Base-by-base conservation (phyloP, 2,329 filamentous ascomycete genomes). In the Paracoccidioides lutzii region DNA sequence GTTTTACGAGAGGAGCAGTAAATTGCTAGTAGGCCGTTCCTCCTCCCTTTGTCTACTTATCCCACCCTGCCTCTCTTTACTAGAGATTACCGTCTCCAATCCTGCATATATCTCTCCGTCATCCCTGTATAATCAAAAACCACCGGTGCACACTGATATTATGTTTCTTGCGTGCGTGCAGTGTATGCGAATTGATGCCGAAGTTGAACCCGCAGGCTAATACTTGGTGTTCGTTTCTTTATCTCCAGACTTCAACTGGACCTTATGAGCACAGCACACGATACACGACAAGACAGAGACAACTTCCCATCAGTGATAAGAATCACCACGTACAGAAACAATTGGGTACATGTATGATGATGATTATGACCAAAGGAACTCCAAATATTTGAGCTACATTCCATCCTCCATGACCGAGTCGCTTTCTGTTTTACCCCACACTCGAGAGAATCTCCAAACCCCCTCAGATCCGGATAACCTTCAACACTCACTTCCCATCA, bases 321-420 rank as follows among this genome's bases (percentile, higher is more conserved):
- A 89, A 81, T 73, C 89, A 95, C 73, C 90, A 95, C 80, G 88
- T 95, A 95, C 90, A 56, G 90, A 95, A 71, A 87, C 89, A 58
- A 95, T 95, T 71, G 88, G 88, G 53, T 90, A 90, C 64, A 81
- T 95, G 72, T 95, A 96, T 72, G 88, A 87, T 65, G 85, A 88
- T 66, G 81, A 84, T 62, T 73, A 78, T 63, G 72, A 70, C 64
- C 76, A 72, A 62, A 74, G 76, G 64, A 79, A 81, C 62, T 81
- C 77, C 43, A 82, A 86, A 48, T 87, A 87, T 40, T 72, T 90
- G 64, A 91, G 87, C 73, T 93, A 89, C 72, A 77, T 90, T 62
- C 78, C 73, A 32, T 73, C 75, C 6, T 70, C 74, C 35, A 64
- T 71, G 50, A 68, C 69, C 64, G 74, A 78, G 57, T 69, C 72